These are phyloP conservation scores for Candida coleopterorum DNA, from an alignment of 805 yeast species.

Conservation along the genomic window DNA sequence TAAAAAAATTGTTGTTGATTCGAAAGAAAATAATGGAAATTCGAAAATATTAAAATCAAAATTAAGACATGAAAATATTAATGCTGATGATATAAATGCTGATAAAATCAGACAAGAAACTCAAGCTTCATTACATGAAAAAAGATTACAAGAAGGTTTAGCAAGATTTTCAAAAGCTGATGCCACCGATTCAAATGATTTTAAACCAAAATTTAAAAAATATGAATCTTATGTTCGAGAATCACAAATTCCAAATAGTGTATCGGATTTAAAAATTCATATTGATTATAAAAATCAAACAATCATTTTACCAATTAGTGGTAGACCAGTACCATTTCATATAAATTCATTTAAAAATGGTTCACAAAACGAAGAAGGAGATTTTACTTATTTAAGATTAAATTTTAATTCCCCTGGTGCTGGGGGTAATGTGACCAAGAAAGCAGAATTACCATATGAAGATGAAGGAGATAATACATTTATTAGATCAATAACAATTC, in stretches of 20 bases:
- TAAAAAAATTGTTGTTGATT: conserved; percentile 26
- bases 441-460: conserved; percentile 85
- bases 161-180: conserved; percentile 77
- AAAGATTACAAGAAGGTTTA: conserved; percentile 81
- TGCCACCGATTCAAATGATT: conserved; percentile 58
- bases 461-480: conserved; percentile 83
- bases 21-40: conserved; percentile 22
- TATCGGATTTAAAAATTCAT: conserved; percentile 78
- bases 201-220: conserved; percentile 74
- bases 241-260: conserved; percentile 80
- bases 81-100: conserved; percentile 63
- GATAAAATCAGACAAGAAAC: conserved; percentile 78
- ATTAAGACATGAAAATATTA: conserved; percentile 69
- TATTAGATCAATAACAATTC: conserved; percentile 77
- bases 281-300: conserved; percentile 88
- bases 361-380: conserved; percentile 94
- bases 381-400: conserved; percentile 81
- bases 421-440: conserved; percentile 63
- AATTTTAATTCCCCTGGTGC: conserved; percentile 93
- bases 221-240: conserved; percentile 94
- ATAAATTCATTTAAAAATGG: conserved; percentile 92
- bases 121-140: conserved; percentile 78
- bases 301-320: conserved; percentile 83
- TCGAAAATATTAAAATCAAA: conserved; percentile 76
- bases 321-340: conserved; percentile 97